Evolutionary conservation across 1,284 basidiomycete species (phyloP), one percentile per base, ranked within the genome.

Genomic region (Austroboletus olivaceoglutinosus): DNA sequence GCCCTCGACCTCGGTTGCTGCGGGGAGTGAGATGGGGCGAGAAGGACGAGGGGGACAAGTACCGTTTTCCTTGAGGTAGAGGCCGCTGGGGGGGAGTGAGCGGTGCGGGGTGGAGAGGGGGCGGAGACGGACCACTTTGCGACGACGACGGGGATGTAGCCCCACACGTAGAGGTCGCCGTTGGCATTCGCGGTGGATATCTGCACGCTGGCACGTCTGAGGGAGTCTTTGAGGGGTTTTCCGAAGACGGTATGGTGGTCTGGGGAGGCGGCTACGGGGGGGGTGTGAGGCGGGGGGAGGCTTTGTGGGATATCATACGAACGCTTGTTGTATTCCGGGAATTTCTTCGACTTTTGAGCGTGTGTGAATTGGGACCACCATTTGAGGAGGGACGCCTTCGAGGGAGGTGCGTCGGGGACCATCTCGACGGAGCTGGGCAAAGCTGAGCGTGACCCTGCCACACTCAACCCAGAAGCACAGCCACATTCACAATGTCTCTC

Each of bases 81-180:
- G 73, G 3, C 94, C 94, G 64, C 89, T 92, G 48, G 1, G 13
- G 38, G 31, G 18, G 51, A 3, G 52, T 50, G 47, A 58, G 52
- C 22, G 41, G 51, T 19, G 43, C 10, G 43, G 43, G 21, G 30
- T 43, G 51, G 48, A 47, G 37, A 38, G 36, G 31, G 47, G 56
- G 39, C 19, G 23, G n/a, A 3, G 38, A 81, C 86, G 64, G 65
- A 93, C 85, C 94, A 97, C 71, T 98, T 97, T 50, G 95, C 97
- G 33, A 99, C 95, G 50, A 98, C 91, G 48, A 98, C 91, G 10
- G 97, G 96, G 39, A 99, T 92, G 67, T 91, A 93, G 2, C 96
- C 92, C 88, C 90, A 93, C 6, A 93, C 88, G 64, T 91, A 93
- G 21, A 93, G 76, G 55, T 87, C 82, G 10, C 90, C 92, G 56